Evolutionary conservation across 1,284 basidiomycete species (phyloP).

Genomic region (Apiotrichum veenhuisii): DNA sequence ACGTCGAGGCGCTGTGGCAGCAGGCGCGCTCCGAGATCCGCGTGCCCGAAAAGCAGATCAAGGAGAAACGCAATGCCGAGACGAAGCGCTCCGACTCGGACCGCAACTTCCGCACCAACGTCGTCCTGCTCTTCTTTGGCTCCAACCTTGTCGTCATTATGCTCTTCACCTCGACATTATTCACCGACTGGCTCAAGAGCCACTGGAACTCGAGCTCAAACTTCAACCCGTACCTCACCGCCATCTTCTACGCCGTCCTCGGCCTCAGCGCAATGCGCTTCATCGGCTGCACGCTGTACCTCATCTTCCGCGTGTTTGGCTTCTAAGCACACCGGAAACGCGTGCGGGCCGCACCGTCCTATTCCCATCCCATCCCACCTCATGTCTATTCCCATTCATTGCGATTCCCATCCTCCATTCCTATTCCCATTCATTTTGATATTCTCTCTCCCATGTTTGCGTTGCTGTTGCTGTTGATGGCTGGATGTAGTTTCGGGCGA

Average conservation of each 20-base stretch:
- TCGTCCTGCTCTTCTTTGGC: constrained; percentile 78
- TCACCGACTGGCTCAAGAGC: constrained; percentile 53
- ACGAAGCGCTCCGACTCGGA: constrained; percentile 76
- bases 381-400: no score
- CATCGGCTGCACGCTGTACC: constrained; percentile 68
- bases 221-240: constrained; percentile 81
- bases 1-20: constrained; percentile 80
- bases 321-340: no score
- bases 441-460: neutral
- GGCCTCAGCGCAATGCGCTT: constrained; percentile 74
- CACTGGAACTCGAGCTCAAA: constrained; percentile 47
- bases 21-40: constrained; percentile 64
- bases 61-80: constrained; percentile 76
- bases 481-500: neutral
- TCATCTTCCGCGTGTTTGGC: constrained; percentile 61
- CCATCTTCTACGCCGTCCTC: constrained; percentile 77
- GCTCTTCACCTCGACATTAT: constrained; percentile 72
- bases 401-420: neutral
- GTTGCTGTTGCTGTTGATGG: neutral
- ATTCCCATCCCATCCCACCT: no score
- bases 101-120: constrained; percentile 58
- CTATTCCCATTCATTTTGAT: neutral
- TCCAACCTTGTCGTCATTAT: constrained; percentile 80
- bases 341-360: no score
- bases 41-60: constrained; percentile 56